A percentile compares a stretch with the other conserved stretches of the same genome.
phyloP scores from a whole-genome alignment of 208 protist species.

The Leishmania guyanensis region DNA sequence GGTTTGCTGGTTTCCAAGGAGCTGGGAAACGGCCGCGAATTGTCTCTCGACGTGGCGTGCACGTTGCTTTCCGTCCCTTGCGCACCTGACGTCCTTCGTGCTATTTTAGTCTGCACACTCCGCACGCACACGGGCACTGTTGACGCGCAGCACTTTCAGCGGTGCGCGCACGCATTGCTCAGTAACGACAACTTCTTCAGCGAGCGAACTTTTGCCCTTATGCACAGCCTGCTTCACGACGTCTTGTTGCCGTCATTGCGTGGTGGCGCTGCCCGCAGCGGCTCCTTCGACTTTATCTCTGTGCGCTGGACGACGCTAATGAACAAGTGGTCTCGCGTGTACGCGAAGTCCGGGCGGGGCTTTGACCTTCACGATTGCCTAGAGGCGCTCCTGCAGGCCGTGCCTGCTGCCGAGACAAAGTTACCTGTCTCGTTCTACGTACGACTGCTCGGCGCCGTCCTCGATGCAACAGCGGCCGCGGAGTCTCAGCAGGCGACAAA shows the following conservation, averaged over 20 bases:
- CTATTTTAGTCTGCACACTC: constrained; percentile 34
- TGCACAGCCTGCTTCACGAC: constrained; percentile 48
- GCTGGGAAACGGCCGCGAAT: constrained; percentile 1
- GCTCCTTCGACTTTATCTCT: constrained; percentile 50
- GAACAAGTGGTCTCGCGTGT: constrained; percentile 78
- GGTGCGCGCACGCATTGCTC: constrained; percentile 52
- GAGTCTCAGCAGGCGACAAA: not conserved
- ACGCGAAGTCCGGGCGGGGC: constrained; percentile 53
- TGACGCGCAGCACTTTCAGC: constrained; percentile 31
- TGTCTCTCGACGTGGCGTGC: constrained; percentile 15
- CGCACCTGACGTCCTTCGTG: constrained; percentile 24
- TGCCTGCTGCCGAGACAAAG: constrained; percentile 58
- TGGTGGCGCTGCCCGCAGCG: not conserved
- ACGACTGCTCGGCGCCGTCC: constrained; percentile 59
- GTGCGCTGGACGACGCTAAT: constrained; percentile 78
- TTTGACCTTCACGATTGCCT: constrained; percentile 45
- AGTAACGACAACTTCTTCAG: constrained; percentile 79
- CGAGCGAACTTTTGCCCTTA: constrained; percentile 36
- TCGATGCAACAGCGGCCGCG: constrained; percentile 37
- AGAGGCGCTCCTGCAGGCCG: constrained; percentile 32
- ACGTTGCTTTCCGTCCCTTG: constrained; percentile 28
- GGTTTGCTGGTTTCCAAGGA: constrained; percentile 11
- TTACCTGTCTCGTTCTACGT: constrained; percentile 64
- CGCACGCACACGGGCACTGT: constrained; percentile 17
- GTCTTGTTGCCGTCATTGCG: constrained; percentile 32